Evolutionary conservation across 2,329 filamentous ascomycete species (phyloP).

Genomic region (Rhinocladiella mackenziei): DNA sequence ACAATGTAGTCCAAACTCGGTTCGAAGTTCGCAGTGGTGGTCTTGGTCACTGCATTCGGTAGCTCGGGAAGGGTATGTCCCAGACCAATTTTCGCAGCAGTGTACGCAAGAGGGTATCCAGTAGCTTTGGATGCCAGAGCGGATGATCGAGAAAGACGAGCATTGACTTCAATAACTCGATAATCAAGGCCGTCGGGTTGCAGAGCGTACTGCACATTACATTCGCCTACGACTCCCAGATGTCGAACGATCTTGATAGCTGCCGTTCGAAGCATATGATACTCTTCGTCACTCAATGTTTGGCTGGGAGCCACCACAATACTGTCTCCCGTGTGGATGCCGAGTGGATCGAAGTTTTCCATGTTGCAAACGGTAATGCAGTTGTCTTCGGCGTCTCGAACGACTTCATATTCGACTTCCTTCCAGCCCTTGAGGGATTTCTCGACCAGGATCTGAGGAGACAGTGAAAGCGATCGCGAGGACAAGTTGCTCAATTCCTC

Average conservation of each 20-base stretch:
- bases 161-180: conserved; percentile 98
- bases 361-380: conserved; percentile 99
- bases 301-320: conserved; percentile 97
- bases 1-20: conserved; percentile 96
- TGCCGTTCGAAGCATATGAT: conserved; percentile 96
- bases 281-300: conserved; percentile 96
- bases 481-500: conserved; percentile 93
- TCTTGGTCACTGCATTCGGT: conserved; percentile 96
- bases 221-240: conserved; percentile 94
- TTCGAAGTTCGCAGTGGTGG: conserved; percentile 98
- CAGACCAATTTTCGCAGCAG: conserved; percentile 94
- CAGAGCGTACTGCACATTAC: conserved; percentile 96
- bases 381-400: conserved; percentile 95
- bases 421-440: conserved; percentile 99
- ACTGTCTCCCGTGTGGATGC: conserved; percentile 96
- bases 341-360: conserved; percentile 97
- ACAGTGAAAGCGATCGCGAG: conserved; percentile 84
- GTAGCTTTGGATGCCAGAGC: conserved; percentile 97
- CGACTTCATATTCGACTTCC: conserved; percentile 97
- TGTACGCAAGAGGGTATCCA: conserved; percentile 94
- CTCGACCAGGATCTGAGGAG: conserved; percentile 94
- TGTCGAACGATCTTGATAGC: conserved; percentile 98
- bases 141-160: conserved; percentile 94
- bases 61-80: conserved; percentile 93
- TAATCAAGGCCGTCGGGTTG: conserved; percentile 97